phyloP scores from a whole-genome alignment of 164 flowering plant species.

The Nelumbo lutea region DNA sequence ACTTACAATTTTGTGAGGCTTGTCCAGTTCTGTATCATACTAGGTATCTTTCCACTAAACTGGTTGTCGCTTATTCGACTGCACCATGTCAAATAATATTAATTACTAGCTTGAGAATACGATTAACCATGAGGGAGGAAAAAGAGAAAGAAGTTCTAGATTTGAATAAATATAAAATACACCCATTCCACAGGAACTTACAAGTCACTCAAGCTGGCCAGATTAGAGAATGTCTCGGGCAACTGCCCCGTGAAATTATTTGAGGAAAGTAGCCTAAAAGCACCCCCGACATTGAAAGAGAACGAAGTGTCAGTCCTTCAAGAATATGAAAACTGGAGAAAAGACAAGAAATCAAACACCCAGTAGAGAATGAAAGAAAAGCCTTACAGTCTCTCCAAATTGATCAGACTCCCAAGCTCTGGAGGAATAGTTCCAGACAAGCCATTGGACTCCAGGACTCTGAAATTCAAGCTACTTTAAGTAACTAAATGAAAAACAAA shows the following conservation, averaged over 20 bases:
- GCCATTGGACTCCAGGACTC: constrained; percentile 30
- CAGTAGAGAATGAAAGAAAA: not conserved
- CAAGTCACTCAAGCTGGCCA: constrained; percentile 17
- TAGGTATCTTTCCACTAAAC: constrained; percentile 41
- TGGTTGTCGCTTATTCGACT: constrained; percentile 39
- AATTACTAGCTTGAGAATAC: constrained; percentile 42
- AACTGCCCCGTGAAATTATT: constrained; percentile 26
- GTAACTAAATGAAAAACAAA: not conserved
- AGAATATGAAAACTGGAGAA: not conserved
- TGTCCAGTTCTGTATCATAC: constrained; percentile 26
- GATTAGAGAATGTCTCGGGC: constrained; percentile 16
- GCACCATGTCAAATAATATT: constrained; percentile 10
- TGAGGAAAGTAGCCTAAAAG: constrained; percentile 22
- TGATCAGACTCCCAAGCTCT: constrained; percentile 29
- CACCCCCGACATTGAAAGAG: not conserved
- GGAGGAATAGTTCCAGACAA: constrained; percentile 32
- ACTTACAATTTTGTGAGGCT: constrained; percentile 32
- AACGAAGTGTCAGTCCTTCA: not conserved
- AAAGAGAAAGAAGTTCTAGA: no score
- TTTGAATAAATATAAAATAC: no score
- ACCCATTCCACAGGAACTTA: constrained; percentile 2
- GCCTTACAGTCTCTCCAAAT: constrained; percentile 25
- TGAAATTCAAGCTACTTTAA: not conserved
- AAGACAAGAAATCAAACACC: not conserved
- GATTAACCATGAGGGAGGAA: not conserved